Evolutionary conservation across 169 alveolate species (phyloP).

Genomic region (Perkinsus chesapeaki): DNA sequence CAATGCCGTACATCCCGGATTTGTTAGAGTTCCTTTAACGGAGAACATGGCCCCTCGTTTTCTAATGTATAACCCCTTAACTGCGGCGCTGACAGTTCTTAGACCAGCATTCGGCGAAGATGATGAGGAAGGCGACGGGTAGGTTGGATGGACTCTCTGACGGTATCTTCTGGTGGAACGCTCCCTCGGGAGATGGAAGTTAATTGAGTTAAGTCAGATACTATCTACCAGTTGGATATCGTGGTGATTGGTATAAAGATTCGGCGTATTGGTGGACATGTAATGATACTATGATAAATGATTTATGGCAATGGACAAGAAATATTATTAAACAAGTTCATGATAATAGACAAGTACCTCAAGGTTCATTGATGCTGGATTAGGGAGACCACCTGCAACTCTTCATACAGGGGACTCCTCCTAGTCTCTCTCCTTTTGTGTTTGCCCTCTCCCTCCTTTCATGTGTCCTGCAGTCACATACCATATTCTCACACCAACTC

Average conservation of each 20-base stretch:
- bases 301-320: neutral
- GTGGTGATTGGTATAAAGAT: neutral
- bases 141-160: too few species aligned
- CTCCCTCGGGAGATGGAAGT: too few species aligned
- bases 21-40: neutral
- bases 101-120: neutral
- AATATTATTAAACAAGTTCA: neutral
- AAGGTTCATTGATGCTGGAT: neutral
- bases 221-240: neutral
- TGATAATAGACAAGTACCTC: neutral
- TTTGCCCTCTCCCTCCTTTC: neutral
- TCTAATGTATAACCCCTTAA: neutral
- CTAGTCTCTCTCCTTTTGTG: neutral
- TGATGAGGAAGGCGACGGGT: neutral
- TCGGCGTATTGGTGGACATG: neutral
- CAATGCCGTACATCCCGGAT: neutral
- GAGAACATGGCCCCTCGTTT: neutral
- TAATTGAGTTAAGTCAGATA: too few species aligned
- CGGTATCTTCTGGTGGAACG: too few species aligned
- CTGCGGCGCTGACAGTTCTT: neutral
- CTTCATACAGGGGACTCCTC: neutral
- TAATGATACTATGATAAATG: neutral
- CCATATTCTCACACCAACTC: too few species aligned
- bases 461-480: too few species aligned
- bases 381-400: neutral